Conservation (phyloP, 2,329 filamentous ascomycete genomes). For the Hirsutella rhossiliensis region DNA sequence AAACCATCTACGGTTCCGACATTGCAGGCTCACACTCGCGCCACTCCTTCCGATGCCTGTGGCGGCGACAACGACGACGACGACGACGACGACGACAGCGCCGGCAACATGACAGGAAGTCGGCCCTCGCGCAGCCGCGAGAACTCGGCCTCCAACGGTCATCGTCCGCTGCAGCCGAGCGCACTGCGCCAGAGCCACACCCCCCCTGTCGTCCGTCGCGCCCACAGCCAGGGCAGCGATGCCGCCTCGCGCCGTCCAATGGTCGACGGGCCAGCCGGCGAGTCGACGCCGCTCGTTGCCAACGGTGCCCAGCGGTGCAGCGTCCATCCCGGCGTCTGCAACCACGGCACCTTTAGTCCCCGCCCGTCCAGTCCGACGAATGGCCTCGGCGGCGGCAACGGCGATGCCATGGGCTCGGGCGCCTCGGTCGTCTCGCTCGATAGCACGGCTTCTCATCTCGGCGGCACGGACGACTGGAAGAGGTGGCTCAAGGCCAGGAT, state of each 20-base stretch:
- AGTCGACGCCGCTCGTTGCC: constrained; percentile 29
- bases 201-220: constrained; percentile 8
- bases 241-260: constrained; percentile 1
- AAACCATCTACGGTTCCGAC: too few relatives aligned
- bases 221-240: constrained; percentile 9
- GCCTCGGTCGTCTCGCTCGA: constrained; percentile 15
- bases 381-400: constrained; percentile 11
- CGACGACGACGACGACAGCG: neutral
- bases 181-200: constrained; percentile 33
- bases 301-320: constrained; percentile 5
- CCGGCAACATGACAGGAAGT: constrained; percentile 10
- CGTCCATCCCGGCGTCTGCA: constrained; percentile 38
- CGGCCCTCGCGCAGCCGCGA: constrained; percentile 15
- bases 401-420: neutral
- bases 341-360: constrained; percentile 69
- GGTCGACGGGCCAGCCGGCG: constrained; percentile 17
- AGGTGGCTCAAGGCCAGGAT: constrained; percentile 38
- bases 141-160: constrained; percentile 14
- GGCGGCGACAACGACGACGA: neutral
- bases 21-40: too few relatives aligned
- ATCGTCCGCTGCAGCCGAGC: constrained; percentile 31
- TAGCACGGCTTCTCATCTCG: constrained; percentile 23
- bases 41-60: too few relatives aligned
- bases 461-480: constrained; percentile 32
- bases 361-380: constrained; percentile 38